Base-by-base conservation (phyloP, 2,329 filamentous ascomycete species). In the Aspergillus fischeri region DNA sequence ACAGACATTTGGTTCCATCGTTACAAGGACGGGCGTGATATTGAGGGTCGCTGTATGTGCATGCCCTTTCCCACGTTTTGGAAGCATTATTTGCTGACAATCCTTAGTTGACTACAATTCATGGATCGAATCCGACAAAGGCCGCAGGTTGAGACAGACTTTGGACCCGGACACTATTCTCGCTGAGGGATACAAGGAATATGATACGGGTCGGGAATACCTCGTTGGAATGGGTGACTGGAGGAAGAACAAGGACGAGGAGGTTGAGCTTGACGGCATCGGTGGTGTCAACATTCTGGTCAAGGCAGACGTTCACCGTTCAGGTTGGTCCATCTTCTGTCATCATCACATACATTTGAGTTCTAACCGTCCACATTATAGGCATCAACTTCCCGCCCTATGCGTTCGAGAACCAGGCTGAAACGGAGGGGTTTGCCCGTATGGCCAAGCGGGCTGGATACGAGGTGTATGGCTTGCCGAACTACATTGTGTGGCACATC, bases 401-500 rank as follows among this genome's bases (percentile, higher is more conserved):
- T 70, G 84, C 94, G 3, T 99, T 99, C 73, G 94, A 99, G 74
- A 97, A 99, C 76, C 94, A 99, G 78, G 94, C 94, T 62, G 94
- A 99, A 77, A 99, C 94, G 4, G 94, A 99, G 78, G 94, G 94
- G 6, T 99, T 99, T 70, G 94, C 94, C 41, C 96, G 95, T 75
- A 99, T 99, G 94, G 94, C 94, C 58, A 97, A 95, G 79, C 84
- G 92, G 62, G 94, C 94, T 20, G 94, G 94, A 48, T 97, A 97
- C 73, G 83, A 91, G 69, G 94, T 99, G 27, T 85, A 91, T 65
- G 94, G 94, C 49, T 80, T 99, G 55, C 94, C 93, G 45, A 99
- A 99, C 75, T 99, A 99, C 73, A 88, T 99, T 52, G 93, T 99
- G 58, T 99, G 94, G 94, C 94, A 99, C 73, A 90, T 96, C 68